Percentiles rank a stretch among this genome's conserved stretches.
These are phyloP conservation scores for Huntiella savannae DNA, from an alignment of 2,329 filamentous ascomycete species.

Conservation along the genomic window DNA sequence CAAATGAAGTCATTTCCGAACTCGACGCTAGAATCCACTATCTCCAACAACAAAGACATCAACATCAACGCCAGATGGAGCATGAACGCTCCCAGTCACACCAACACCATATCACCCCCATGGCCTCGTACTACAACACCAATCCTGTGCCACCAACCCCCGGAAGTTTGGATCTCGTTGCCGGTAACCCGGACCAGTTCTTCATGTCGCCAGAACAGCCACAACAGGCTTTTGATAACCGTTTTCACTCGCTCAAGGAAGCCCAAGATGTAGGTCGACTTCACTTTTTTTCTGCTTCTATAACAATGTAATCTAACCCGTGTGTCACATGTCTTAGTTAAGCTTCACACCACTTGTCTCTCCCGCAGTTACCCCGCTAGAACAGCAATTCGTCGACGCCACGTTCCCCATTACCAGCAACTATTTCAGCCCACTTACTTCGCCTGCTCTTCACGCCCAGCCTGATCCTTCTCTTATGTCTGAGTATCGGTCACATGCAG, in stretches of 20 bases:
- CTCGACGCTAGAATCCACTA: slow-evolving; percentile 49
- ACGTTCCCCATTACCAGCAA: slow-evolving; percentile 46
- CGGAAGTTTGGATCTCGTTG: slow-evolving; percentile 60
- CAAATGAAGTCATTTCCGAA: slow-evolving; percentile 34
- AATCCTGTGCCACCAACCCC: slow-evolving; percentile 56
- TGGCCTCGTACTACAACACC: slow-evolving; percentile 32
- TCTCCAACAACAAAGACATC: slow-evolving; percentile 43
- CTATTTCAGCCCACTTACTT: slow-evolving; percentile 71
- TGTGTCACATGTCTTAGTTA: slow-evolving; percentile 27
- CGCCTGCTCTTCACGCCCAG: slow-evolving; percentile 60
- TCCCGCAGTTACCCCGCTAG: slow-evolving; percentile 65
- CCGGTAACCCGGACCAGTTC: slow-evolving; percentile 32
- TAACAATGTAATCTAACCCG: slow-evolving; percentile 2
- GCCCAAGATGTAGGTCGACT: slow-evolving; percentile 32
- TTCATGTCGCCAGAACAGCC: slow-evolving; percentile 38
- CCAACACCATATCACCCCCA: slow-evolving; percentile 7
- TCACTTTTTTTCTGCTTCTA: not conserved
- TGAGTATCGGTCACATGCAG: slow-evolving; percentile 25
- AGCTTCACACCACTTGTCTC: slow-evolving; percentile 66
- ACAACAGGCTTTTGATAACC: slow-evolving; percentile 35
- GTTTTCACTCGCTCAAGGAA: slow-evolving; percentile 46
- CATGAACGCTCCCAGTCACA: slow-evolving; percentile 34
- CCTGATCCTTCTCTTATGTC: slow-evolving; percentile 27
- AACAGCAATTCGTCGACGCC: slow-evolving; percentile 36
- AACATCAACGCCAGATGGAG: slow-evolving; percentile 38